Base-by-base conservation (phyloP, 163 green algal genomes). In the Prototheca wickerhamii region DNA sequence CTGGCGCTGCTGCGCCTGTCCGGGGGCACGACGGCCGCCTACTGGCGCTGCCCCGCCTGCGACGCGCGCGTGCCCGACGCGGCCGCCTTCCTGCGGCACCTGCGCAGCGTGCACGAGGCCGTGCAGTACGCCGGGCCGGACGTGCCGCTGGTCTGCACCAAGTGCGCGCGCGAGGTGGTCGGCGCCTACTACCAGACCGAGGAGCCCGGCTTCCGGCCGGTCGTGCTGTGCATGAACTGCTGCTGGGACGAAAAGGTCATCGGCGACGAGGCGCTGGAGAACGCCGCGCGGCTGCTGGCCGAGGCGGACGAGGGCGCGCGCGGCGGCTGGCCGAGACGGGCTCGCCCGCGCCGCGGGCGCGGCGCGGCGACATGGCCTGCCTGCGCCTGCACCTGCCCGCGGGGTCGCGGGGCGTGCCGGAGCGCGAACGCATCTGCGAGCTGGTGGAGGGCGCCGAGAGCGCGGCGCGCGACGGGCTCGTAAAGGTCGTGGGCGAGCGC, bases 1-100 rank as follows among this genome's bases (percentile, higher is more conserved):
- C 72, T 92, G 67, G 73, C 79, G 55, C 73, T 90, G 72, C 72
- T 92, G 67, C 71, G 78, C 4, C 74, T 84, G 64, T 73, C 80
- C 40, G 70, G 64, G 67, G 80, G 78, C 57, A 61, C 44, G n/a
- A 72, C 61, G 32, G 78, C 82, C 0, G 75, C 79, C 59, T 87
- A 82, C 68, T 92, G 85, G 85, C 57, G 71, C 59, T 92, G 85
- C 72, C 74, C 80, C n/a, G 71, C 72, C 50, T 92, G 85, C 72
- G 72, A 82, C 52, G 54, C 77, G 44, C 72, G 77, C 25, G 70
- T 82, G 51, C 56, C 70, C 58, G 73, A 64, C 25, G 59, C 62
- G 2, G 42, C 61, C 15, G 76, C 84, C 10, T 92, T 84, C 60
- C 44, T 77, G 54, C 58, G 69, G 35, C 85, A 92, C 65, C 40